Evolutionary conservation across 345 rosid species (phyloP).

Genomic region (Linum usitatissimum): DNA sequence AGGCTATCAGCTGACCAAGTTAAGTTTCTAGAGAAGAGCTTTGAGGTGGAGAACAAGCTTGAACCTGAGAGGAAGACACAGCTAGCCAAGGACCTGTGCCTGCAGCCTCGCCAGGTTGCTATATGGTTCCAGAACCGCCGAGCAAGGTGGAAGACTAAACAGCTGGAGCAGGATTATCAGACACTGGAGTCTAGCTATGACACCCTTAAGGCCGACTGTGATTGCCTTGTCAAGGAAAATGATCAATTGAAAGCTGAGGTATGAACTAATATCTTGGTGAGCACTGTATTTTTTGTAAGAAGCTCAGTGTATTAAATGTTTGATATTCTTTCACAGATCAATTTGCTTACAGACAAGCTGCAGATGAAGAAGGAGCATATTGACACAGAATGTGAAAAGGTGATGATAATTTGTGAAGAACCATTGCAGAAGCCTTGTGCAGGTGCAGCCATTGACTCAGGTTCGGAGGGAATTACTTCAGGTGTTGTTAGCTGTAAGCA

Average conservation of each 20-base stretch:
- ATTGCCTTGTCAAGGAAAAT: constrained; percentile 6
- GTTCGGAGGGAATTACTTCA: neutral
- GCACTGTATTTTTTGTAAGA: no score
- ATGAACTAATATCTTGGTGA: neutral
- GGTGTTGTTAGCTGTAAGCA: constrained; percentile 12
- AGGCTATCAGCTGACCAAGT: constrained; percentile 4
- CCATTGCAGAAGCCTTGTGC: constrained; percentile 1
- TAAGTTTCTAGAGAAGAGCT: constrained; percentile 7
- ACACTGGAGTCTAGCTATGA: constrained; percentile 5
- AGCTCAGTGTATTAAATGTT: neutral
- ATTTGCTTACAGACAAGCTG: constrained; percentile 15
- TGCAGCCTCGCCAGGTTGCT: constrained; percentile 12
- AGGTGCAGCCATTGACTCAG: constrained; percentile 8
- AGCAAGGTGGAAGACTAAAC: constrained; percentile 9
- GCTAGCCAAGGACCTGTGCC: constrained; percentile 6
- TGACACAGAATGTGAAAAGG: constrained; percentile 7
- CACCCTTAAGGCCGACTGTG: constrained; percentile 3
- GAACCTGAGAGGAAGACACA: constrained; percentile 7
- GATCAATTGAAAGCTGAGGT: constrained; percentile 3
- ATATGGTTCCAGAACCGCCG: constrained; percentile 11
- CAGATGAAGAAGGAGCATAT: constrained; percentile 6
- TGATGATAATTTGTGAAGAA: constrained; percentile 11
- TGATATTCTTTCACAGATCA: constrained; percentile 10
- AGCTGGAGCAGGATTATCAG: constrained; percentile 6
- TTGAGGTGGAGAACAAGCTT: constrained; percentile 9